phyloP scores from a whole-genome alignment of 2,329 filamentous ascomycete species.

The Geosmithia morbida region DNA sequence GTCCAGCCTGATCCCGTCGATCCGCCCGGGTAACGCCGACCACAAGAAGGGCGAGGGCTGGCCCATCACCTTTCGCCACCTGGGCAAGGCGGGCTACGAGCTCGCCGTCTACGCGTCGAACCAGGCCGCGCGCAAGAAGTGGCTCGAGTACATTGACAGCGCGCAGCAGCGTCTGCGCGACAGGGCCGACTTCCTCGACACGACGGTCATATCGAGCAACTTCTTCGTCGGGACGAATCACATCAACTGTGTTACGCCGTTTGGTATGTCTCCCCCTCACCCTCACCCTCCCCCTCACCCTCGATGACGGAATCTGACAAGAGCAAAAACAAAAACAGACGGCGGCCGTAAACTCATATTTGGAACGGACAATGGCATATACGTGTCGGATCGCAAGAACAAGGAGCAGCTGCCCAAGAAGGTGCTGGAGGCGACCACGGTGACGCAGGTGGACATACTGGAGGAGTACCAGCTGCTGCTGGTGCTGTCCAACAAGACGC shows the following conservation, averaged over 20 bases:
- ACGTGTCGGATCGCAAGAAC: constrained; percentile 77
- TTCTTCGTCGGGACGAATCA: constrained; percentile 57
- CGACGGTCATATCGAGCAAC: constrained; percentile 41
- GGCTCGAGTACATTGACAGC: constrained; percentile 87
- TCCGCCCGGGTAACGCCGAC: constrained; percentile 29
- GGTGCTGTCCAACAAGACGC: constrained; percentile 83
- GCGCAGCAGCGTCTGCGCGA: constrained; percentile 80
- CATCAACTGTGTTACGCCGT: constrained; percentile 89
- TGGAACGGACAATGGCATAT: constrained; percentile 89
- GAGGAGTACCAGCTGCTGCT: constrained; percentile 90
- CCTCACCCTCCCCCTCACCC: not conserved
- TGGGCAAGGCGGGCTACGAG: constrained; percentile 93
- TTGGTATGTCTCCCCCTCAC: constrained; percentile 41
- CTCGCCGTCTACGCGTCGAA: constrained; percentile 78
- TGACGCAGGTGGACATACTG: constrained; percentile 90
- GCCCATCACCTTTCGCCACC: constrained; percentile 90
- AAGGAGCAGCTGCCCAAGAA: constrained; percentile 70
- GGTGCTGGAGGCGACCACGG: constrained; percentile 72
- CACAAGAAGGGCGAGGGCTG: constrained; percentile 61
- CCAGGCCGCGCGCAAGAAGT: constrained; percentile 80
- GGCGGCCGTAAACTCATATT: constrained; percentile 89
- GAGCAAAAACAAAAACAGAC: constrained; percentile 34
- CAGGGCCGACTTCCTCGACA: constrained; percentile 83
- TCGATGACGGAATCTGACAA: not conserved
- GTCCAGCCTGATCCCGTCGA: constrained; percentile 59